These are phyloP conservation scores for Euphorbia corollata DNA, from an alignment of 441 rosid genomes.

Conservation along the genomic window DNA sequence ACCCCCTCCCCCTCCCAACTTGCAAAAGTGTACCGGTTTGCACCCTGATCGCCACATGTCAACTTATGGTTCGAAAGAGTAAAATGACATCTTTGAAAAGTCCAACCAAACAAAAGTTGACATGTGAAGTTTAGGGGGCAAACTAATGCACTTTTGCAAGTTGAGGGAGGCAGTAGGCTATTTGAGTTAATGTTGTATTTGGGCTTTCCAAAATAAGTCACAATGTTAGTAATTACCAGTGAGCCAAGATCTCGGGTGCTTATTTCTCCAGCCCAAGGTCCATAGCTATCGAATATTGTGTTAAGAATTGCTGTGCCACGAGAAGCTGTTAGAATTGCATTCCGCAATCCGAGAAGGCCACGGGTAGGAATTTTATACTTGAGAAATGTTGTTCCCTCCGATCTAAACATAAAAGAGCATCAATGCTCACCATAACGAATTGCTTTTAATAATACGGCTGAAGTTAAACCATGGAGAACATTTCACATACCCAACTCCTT, in stretches of 20 bases:
- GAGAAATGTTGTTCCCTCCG: constrained; percentile 75
- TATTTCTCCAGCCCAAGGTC: constrained; percentile 92
- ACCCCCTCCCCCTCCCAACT: no score
- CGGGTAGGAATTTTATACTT: constrained; percentile 91
- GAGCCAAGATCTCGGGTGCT: constrained; percentile 83
- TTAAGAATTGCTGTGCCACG: constrained; percentile 94
- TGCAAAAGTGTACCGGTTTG: no score
- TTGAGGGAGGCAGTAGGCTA: no score
- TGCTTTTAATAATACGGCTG: neutral
- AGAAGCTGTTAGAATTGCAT: constrained; percentile 93
- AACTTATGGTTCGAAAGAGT: no score
- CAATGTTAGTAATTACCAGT: constrained; percentile 45
- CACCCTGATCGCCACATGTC: no score
- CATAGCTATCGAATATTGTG: constrained; percentile 84
- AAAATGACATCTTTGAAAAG: no score
- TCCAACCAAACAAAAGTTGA: no score
- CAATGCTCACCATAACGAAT: constrained; percentile 10
- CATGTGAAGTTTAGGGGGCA: no score
- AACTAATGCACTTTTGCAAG: no score
- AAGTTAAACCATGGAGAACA: constrained; percentile 17
- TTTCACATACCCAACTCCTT: constrained; percentile 64
- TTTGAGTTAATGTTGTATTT: neutral
- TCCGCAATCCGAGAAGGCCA: constrained; percentile 94
- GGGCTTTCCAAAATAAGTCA: neutral
- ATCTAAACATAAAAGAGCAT: constrained; percentile 32